Evolutionary conservation across 495 filamentous ascomycete species (phyloP).

Genomic region (Penicillium tannophilum): DNA sequence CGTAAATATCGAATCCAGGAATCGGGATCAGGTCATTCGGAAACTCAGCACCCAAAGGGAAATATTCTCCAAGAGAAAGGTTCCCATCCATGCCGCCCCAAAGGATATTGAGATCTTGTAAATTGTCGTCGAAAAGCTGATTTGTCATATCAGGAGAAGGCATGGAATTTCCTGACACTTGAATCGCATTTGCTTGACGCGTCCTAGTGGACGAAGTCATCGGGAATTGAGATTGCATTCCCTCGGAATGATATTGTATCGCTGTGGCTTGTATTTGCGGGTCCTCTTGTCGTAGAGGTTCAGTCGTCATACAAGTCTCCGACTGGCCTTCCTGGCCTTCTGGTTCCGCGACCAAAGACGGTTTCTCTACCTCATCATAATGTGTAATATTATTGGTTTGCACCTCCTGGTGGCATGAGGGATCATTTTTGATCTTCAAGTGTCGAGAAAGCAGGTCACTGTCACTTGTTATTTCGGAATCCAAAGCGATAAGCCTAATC

Average conservation of each 20-base stretch:
- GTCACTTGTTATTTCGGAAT: background rate
- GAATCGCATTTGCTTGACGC: background rate
- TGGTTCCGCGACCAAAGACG: background rate
- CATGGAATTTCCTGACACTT: background rate
- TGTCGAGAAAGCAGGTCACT: constrained; percentile 9
- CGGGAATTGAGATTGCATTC: background rate
- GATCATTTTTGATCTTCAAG: constrained; percentile 8
- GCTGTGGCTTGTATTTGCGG: no score
- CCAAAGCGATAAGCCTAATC: background rate
- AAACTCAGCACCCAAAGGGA: background rate
- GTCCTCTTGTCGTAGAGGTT: background rate
- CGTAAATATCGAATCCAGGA: background rate
- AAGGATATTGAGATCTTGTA: constrained; percentile 9
- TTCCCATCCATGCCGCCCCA: constrained; percentile 10
- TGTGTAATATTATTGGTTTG: background rate
- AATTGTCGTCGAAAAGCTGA: constrained; percentile 1
- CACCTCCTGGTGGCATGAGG: background rate
- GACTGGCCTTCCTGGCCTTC: background rate
- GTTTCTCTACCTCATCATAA: background rate
- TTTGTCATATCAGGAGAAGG: background rate
- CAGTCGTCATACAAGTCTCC: background rate
- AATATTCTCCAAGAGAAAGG: background rate
- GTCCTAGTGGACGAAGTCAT: background rate
- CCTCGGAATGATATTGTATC: background rate
- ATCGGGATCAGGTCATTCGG: constrained; percentile 4